Evolutionary conservation across 495 filamentous ascomycete species (phyloP).

Genomic region (Neurospora cerealis): DNA sequence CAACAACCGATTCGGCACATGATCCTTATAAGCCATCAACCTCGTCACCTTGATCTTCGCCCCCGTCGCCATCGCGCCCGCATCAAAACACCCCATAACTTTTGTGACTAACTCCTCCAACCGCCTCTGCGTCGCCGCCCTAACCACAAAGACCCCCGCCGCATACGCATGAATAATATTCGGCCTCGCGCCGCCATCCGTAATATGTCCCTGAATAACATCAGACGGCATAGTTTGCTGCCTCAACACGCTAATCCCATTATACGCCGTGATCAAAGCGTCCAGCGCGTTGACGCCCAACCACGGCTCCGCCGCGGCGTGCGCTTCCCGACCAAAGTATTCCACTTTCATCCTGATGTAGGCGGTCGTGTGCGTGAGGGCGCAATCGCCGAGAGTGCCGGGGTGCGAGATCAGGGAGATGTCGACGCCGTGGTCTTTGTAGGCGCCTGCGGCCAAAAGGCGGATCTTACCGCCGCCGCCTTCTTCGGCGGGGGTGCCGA

Average conservation of each 20-base stretch:
- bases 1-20: slow-evolving; percentile 50
- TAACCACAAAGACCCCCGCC: slow-evolving; percentile 41
- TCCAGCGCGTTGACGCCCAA: slow-evolving; percentile 55
- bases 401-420: slow-evolving; percentile 55
- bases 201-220: slow-evolving; percentile 49
- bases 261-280: slow-evolving; percentile 51
- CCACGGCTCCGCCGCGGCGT: slow-evolving; percentile 57
- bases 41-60: slow-evolving; percentile 39
- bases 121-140: slow-evolving; percentile 37
- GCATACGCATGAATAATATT: slow-evolving; percentile 55
- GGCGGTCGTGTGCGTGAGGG: slow-evolving; percentile 39
- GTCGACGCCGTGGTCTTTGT: slow-evolving; percentile 46
- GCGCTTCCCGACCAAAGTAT: slow-evolving; percentile 40
- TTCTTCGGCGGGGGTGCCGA: slow-evolving; percentile 67
- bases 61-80: slow-evolving; percentile 51
- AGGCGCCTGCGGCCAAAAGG: slow-evolving; percentile 53
- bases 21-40: slow-evolving; percentile 46
- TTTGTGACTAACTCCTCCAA: slow-evolving; percentile 39
- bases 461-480: slow-evolving; percentile 53
- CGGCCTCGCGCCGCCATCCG: slow-evolving; percentile 46
- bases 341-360: slow-evolving; percentile 38
- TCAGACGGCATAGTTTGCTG: slow-evolving; percentile 55
- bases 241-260: slow-evolving; percentile 48
- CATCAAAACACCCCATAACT: slow-evolving; percentile 48
- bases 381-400: slow-evolving; percentile 31